A percentile compares a stretch with the other conserved stretches of the same genome.
These are phyloP conservation scores for Fomitopsis schrenkii DNA, from an alignment of 1,284 basidiomycete genomes.

Conservation along the genomic window DNA sequence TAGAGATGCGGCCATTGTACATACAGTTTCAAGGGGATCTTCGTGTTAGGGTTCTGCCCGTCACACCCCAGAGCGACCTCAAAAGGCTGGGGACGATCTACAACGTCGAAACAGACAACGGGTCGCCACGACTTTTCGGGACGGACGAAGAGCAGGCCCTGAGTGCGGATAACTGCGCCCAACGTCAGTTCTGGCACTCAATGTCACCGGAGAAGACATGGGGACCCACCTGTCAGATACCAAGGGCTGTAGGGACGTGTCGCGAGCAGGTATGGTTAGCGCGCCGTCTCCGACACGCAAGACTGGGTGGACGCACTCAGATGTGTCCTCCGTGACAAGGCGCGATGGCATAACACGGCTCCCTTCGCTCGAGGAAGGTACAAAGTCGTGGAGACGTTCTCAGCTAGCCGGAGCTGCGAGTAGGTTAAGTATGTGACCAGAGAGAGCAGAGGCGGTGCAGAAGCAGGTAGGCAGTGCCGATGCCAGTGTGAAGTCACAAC, in stretches of 20 bases:
- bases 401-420: not conserved
- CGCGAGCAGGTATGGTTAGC: not conserved
- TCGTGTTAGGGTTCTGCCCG: slow-evolving; percentile 65
- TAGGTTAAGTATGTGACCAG: not conserved
- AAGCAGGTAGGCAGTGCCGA: no score
- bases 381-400: not conserved
- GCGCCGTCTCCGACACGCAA: not conserved
- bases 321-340: not conserved
- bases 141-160: slow-evolving; percentile 29
- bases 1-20: slow-evolving; percentile 12
- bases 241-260: not conserved
- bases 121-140: slow-evolving; percentile 51
- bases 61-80: slow-evolving; percentile 60
- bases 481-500: no score
- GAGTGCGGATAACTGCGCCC: slow-evolving; percentile 26
- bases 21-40: slow-evolving; percentile 48
- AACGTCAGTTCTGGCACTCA: not conserved
- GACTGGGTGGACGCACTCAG: not conserved
- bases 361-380: not conserved
- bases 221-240: not conserved
- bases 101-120: slow-evolving; percentile 47
- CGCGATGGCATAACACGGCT: not conserved
- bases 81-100: slow-evolving; percentile 43
- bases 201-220: not conserved
- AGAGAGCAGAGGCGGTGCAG: no score